Evolutionary conservation across 1,284 basidiomycete species (phyloP).

Genomic region (Ustilago xerochloae): DNA sequence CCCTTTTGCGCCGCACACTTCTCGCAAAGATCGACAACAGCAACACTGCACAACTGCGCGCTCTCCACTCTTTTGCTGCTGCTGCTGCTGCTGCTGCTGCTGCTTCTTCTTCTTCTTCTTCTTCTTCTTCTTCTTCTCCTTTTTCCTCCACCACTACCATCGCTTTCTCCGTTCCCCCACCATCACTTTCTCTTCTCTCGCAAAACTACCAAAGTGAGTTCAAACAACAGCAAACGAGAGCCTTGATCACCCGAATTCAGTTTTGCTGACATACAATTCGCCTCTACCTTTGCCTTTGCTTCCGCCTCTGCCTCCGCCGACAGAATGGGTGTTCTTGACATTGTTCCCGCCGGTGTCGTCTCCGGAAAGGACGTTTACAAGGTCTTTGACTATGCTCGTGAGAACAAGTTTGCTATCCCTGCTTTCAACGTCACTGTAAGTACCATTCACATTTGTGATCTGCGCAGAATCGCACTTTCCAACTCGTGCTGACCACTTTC

Average conservation of each 20-base stretch:
- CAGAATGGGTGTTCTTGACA: constrained; percentile 63
- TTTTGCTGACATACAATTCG: constrained; percentile 11
- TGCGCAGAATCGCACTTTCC: not conserved
- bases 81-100: not conserved
- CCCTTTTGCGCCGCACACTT: not conserved
- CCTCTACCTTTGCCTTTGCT: not conserved
- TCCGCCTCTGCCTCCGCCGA: not conserved
- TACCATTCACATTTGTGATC: not conserved
- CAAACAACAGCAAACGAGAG: not conserved
- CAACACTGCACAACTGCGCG: not conserved
- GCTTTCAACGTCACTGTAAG: constrained; percentile 67
- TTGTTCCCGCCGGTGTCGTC: constrained; percentile 66
- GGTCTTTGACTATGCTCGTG: constrained; percentile 66
- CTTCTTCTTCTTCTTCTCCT: not conserved
- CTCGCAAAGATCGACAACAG: not conserved
- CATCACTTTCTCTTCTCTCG: constrained; percentile 2
- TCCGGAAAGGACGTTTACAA: constrained; percentile 68
- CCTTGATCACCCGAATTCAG: no score
- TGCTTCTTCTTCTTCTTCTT: not conserved
- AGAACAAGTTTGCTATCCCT: constrained; percentile 66
- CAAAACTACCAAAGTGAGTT: constrained; percentile 35
- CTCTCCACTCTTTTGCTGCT: not conserved
- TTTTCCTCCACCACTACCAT: constrained; percentile 20
- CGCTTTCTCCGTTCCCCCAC: not conserved
- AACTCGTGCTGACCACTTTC: constrained; percentile 1